Evolutionary conservation across 768 basidiomycete species (phyloP), one percentile per base, ranked within the genome.

Genomic region (Pulveroboletus frians): DNA sequence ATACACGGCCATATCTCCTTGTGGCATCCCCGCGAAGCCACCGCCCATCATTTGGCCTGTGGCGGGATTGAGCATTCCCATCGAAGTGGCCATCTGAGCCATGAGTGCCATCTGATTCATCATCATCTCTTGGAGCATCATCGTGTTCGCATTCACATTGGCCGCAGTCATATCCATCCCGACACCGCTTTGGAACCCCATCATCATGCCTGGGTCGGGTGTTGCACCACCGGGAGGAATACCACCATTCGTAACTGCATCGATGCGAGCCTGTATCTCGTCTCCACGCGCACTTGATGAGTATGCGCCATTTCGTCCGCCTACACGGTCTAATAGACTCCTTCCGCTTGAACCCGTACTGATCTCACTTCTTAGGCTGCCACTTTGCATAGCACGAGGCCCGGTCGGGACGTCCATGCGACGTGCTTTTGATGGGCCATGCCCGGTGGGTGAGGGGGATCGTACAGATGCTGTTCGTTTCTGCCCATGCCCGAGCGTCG

Each of bases 101-200:
- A 94, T 93, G 61, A 94, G 76, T 23, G 89, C 85, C 87, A 91
- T 90, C 64, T 92, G 86, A 66, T 79, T 88, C 79, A 88, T 84
- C 81, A 93, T 84, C 78, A 93, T 85, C 64, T 91, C 91, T 67
- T 92, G 92, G 57, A 94, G 68, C 68, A 85, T 69, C 52, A 88
- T 55, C 35, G 86, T 84, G 58, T 84, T 89, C 39, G 76, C 48
- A 69, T 63, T 90, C 83, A 49, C 55, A 34, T 78, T 85, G 78
- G 36, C 73, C 71, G 53, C 67, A 62, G 40, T 70, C 73, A 44
- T 61, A 35, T 60, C 74, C 74, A 62, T 58, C 43, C 62, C 73
- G 73, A 64, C 57, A 37, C 78, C 73, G 78, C 79, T 67, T 51
- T 50, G 66, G 46, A 61, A 67, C 17, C 54, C 49, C 73, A 81